Evolutionary conservation across 768 basidiomycete genomes (phyloP).

Genomic region (Sarcomyxa edulis): DNA sequence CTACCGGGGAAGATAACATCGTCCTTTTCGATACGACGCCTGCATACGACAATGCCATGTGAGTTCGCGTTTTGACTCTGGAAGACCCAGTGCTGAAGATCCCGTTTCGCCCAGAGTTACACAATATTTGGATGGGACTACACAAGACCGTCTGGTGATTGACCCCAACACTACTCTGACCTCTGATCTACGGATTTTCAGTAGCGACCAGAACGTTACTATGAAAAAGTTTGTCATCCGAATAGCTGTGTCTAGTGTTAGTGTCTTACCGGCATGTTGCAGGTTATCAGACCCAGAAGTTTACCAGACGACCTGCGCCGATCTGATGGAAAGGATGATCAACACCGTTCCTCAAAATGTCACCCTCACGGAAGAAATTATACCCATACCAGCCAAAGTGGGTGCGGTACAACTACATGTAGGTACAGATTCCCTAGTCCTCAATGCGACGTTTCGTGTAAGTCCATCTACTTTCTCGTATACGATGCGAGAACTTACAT

Average conservation of each 20-base stretch:
- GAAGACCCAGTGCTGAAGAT: slow-evolving; percentile 6
- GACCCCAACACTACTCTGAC: slow-evolving; percentile 5
- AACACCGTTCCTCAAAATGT: not conserved
- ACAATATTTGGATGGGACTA: slow-evolving; percentile 3
- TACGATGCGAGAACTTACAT: too few relatives aligned
- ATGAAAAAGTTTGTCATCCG: not conserved
- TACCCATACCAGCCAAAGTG: not conserved
- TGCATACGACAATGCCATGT: not conserved
- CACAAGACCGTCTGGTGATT: slow-evolving; percentile 8
- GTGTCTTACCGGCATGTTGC: too few relatives aligned
- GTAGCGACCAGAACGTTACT: slow-evolving; percentile 10
- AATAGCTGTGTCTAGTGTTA: too few relatives aligned
- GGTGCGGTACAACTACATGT: slow-evolving; percentile 8
- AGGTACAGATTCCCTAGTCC: not conserved
- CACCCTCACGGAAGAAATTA: not conserved
- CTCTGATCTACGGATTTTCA: slow-evolving; percentile 9
- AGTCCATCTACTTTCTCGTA: too few relatives aligned
- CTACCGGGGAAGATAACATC: not conserved
- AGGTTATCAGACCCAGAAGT: too few relatives aligned
- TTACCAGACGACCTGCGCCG: not conserved
- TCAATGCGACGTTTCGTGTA: too few relatives aligned
- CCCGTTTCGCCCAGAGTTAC: slow-evolving; percentile 8
- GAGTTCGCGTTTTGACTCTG: slow-evolving; percentile 8
- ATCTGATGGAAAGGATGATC: not conserved
- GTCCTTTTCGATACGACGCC: slow-evolving; percentile 6